These are phyloP conservation scores for Ganoderma sinense DNA, from an alignment of 1,284 basidiomycete genomes.

Conservation along the genomic window DNA sequence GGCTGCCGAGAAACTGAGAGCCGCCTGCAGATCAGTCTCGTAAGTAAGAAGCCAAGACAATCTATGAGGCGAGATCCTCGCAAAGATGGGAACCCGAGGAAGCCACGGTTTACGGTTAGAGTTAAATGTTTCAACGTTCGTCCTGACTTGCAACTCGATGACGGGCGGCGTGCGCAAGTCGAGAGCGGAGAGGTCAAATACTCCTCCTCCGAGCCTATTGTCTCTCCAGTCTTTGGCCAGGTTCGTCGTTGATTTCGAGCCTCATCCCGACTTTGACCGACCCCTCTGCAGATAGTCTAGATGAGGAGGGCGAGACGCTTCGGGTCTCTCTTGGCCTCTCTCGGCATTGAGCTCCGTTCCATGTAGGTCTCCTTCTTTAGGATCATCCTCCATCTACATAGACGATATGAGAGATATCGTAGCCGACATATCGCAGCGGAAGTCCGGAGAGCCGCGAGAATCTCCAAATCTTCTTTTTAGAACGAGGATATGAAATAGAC, in stretches of 20 bases:
- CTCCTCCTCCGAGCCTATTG: neutral
- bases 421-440: neutral
- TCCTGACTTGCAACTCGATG: conserved; percentile 20
- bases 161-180: neutral
- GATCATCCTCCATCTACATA: neutral
- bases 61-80: neutral
- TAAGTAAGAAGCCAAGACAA: neutral
- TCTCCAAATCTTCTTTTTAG: neutral
- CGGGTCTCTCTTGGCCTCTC: neutral
- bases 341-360: neutral
- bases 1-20: conserved; percentile 37
- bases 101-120: conserved; percentile 23
- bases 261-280: neutral
- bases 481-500: neutral
- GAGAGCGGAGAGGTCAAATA: conserved; percentile 15
- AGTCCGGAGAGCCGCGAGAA: neutral
- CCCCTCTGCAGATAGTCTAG: neutral
- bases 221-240: too few species aligned
- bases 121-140: conserved; percentile 15
- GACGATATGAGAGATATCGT: neutral
- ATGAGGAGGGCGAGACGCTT: neutral
- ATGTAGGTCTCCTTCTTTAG: neutral
- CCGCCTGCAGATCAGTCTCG: conserved; percentile 28
- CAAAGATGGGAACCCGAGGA: conserved; percentile 18
- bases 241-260: neutral